Conservation (phyloP, 2,329 filamentous ascomycete genomes). For the Lachnellula subtilissima region DNA sequence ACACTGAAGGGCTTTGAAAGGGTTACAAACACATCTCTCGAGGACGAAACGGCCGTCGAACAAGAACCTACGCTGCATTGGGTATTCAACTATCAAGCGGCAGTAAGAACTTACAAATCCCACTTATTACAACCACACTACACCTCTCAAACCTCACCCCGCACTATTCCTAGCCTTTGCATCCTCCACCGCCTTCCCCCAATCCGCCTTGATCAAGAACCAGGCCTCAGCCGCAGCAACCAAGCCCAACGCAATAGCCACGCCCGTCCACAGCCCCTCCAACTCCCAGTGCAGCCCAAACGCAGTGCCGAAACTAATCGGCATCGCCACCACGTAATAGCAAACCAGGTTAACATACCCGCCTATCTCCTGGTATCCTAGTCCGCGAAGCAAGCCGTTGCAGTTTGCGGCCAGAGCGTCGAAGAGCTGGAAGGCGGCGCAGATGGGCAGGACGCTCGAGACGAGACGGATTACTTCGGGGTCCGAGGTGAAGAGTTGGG, state of each 20-base stretch:
- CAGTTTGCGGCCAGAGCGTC: constrained; percentile 75
- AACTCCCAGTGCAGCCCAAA: constrained; percentile 76
- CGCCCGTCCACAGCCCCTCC: constrained; percentile 74
- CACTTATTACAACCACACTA: background rate
- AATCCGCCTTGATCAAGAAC: constrained; percentile 52
- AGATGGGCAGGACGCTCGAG: constrained; percentile 68
- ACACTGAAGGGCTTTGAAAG: too few relatives aligned
- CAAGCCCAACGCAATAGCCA: constrained; percentile 55
- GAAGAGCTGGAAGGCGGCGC: constrained; percentile 84
- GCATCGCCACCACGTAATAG: constrained; percentile 83
- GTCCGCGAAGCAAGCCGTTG: constrained; percentile 78
- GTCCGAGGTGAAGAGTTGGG: constrained; percentile 73
- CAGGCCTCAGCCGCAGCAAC: constrained; percentile 51
- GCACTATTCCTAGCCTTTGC: constrained; percentile 51
- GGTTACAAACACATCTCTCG: too few relatives aligned
- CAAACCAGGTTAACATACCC: constrained; percentile 82
- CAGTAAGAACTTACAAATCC: background rate
- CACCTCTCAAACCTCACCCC: constrained; percentile 21
- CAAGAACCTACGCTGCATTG: background rate
- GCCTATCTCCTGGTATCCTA: constrained; percentile 84
- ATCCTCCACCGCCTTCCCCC: constrained; percentile 55
- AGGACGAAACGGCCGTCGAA: too few relatives aligned
- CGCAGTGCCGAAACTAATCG: constrained; percentile 71
- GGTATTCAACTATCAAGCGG: background rate
- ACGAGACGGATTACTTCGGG: constrained; percentile 64